Percentiles rank a stretch among this genome's conserved stretches.
Evolutionary conservation across 768 basidiomycete species (phyloP).

Genomic region (Leccinum ochraceum): DNA sequence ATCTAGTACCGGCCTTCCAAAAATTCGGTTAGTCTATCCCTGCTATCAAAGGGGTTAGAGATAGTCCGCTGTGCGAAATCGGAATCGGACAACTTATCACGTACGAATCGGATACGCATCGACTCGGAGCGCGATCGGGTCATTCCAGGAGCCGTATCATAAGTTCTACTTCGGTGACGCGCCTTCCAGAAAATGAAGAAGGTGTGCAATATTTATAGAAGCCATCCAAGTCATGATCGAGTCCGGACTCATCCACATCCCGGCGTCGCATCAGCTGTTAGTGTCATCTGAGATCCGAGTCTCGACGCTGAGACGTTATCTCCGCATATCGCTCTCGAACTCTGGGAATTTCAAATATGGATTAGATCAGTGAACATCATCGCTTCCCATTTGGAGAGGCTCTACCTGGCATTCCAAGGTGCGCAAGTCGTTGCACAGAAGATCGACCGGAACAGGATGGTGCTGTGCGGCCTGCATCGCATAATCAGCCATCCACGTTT

Average conservation of each 20-base stretch:
- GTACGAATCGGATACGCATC: neutral
- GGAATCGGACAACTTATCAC: neutral
- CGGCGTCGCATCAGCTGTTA: neutral
- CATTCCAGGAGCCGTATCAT: neutral
- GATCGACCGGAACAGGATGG: neutral
- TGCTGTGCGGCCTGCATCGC: neutral
- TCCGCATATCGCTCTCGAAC: neutral
- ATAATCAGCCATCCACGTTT: neutral
- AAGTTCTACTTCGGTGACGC: neutral
- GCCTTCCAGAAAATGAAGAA: neutral
- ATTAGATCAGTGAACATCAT: neutral
- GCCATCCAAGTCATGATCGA: slow-evolving; percentile 1
- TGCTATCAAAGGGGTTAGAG: neutral
- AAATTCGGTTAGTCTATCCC: neutral
- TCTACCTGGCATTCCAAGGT: neutral
- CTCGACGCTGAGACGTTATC: neutral
- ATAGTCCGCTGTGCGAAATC: neutral
- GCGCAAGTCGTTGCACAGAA: neutral
- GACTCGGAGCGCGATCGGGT: neutral
- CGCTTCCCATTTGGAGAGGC: neutral
- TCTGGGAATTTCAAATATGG: neutral
- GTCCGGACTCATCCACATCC: neutral
- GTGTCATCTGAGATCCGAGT: neutral
- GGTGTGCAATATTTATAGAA: neutral
- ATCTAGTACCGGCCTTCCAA: neutral